Percentiles rank a stretch among this genome's conserved stretches.
Conservation (phyloP, 768 basidiomycete species). For the Mycena galericulata region DNA sequence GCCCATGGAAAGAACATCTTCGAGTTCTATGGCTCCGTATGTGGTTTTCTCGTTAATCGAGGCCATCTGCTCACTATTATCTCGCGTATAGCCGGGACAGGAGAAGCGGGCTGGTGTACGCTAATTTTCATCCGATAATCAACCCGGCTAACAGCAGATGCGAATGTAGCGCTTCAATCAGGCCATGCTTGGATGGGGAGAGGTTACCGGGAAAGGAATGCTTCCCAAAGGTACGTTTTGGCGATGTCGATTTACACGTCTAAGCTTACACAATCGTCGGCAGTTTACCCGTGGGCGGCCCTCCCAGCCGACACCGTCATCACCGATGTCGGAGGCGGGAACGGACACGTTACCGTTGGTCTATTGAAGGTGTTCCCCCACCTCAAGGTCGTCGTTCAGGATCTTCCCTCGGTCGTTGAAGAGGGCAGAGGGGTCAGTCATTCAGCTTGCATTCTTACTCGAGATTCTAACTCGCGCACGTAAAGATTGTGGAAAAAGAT, state of each 20-base stretch:
- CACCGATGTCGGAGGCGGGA: too few species aligned
- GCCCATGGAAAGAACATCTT: slow-evolving; percentile 35
- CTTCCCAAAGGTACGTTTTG: slow-evolving; percentile 41
- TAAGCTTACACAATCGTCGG: background rate
- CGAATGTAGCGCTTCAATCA: slow-evolving; percentile 41
- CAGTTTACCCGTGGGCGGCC: slow-evolving; percentile 56
- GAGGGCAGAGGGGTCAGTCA: too few species aligned
- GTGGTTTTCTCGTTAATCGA: background rate
- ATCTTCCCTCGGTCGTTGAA: too few species aligned
- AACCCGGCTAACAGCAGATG: background rate
- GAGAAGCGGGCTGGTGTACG: slow-evolving; percentile 31
- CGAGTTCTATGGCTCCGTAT: slow-evolving; percentile 30
- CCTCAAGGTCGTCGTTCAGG: too few species aligned
- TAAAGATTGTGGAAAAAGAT: too few species aligned
- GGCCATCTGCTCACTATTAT: background rate
- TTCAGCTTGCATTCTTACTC: too few species aligned
- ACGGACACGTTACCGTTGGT: too few species aligned
- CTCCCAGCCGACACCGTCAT: too few species aligned
- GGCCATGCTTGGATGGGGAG: slow-evolving; percentile 49
- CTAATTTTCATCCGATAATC: background rate
- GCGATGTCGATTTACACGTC: background rate
- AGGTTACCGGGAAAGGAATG: slow-evolving; percentile 41
- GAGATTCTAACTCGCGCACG: too few species aligned
- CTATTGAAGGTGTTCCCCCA: too few species aligned
- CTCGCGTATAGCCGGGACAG: slow-evolving; percentile 34